These are phyloP conservation scores for Cocos nucifera DNA, from an alignment of 176 grass and related monocot genomes.

Conservation along the genomic window DNA sequence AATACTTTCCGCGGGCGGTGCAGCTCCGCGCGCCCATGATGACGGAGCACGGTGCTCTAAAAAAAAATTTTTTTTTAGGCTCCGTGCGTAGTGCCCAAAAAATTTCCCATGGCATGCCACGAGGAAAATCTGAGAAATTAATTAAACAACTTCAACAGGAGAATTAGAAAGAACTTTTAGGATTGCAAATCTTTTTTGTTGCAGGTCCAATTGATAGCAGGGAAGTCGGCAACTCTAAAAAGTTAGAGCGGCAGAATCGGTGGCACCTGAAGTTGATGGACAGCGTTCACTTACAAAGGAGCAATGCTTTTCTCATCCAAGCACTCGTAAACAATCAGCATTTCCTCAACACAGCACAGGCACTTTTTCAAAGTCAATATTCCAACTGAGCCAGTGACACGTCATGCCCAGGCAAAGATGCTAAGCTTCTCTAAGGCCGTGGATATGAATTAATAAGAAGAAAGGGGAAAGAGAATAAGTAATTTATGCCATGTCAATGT, in stretches of 20 bases:
- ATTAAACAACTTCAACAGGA: no score
- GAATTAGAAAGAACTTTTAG: not conserved
- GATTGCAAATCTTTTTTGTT: not conserved
- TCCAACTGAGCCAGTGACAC: conserved; percentile 11
- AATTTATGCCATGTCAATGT: not conserved
- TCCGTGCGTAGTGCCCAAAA: no score
- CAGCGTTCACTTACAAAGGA: conserved; percentile 43
- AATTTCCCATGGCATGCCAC: no score
- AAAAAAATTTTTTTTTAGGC: no score
- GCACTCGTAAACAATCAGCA: conserved; percentile 44
- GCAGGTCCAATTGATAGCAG: not conserved
- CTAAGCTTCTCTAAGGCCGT: conserved; percentile 33
- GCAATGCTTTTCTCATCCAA: conserved; percentile 40
- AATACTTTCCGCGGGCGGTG: no score
- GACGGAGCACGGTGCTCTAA: no score
- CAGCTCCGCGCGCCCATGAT: no score
- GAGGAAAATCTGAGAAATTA: no score
- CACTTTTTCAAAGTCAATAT: conserved; percentile 30
- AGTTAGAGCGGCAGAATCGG: conserved; percentile 30
- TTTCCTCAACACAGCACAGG: conserved; percentile 44
- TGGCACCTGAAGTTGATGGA: conserved; percentile 1
- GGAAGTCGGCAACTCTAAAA: not conserved
- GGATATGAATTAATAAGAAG: conserved; percentile 53
- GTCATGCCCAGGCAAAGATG: conserved; percentile 35
- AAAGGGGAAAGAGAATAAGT: conserved; percentile 36